These are phyloP conservation scores for Collybia mongolica DNA, from an alignment of 768 basidiomycete genomes.

Conservation along the genomic window DNA sequence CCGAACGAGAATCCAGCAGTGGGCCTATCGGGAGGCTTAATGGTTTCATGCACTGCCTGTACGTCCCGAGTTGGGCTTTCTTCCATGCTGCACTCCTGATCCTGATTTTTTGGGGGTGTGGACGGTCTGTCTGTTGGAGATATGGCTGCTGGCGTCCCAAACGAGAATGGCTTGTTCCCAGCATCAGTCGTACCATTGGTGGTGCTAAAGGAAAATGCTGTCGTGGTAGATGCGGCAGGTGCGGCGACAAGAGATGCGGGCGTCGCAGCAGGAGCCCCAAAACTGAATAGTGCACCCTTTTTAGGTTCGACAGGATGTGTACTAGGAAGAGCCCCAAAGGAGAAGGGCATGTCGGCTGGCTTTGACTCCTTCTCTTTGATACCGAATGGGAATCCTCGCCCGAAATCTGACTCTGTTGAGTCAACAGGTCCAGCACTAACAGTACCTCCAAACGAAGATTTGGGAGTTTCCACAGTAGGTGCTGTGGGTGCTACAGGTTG, in stretches of 20 bases:
- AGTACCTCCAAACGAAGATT: slow-evolving; percentile 30
- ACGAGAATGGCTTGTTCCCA: slow-evolving; percentile 52
- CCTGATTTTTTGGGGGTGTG: slow-evolving; percentile 64
- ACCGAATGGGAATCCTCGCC: slow-evolving; percentile 10
- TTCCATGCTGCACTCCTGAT: slow-evolving; percentile 76
- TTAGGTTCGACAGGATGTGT: slow-evolving; percentile 32
- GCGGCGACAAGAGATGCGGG: slow-evolving; percentile 10
- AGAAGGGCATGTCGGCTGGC: slow-evolving; percentile 32
- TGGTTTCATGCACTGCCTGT: slow-evolving; percentile 31
- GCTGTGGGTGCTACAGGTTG: slow-evolving; percentile 9
- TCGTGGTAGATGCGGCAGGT: slow-evolving; percentile 25
- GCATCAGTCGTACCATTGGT: slow-evolving; percentile 38
- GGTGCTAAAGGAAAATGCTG: slow-evolving; percentile 52
- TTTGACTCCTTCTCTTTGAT: slow-evolving; percentile 15
- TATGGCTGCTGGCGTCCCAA: slow-evolving; percentile 38
- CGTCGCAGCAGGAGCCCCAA: slow-evolving; percentile 26
- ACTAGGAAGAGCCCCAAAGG: slow-evolving; percentile 40
- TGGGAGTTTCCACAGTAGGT: slow-evolving; percentile 29
- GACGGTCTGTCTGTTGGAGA: slow-evolving; percentile 43
- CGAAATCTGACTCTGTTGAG: slow-evolving; percentile 41
- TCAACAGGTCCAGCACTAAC: slow-evolving; percentile 21
- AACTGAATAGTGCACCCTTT: slow-evolving; percentile 34
- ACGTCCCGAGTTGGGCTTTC: slow-evolving; percentile 75
- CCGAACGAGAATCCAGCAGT: slow-evolving; percentile 51
- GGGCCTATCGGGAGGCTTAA: slow-evolving; percentile 32